Evolutionary conservation across 768 basidiomycete species (phyloP), one percentile per base, ranked within the genome.

Genomic region (Lactifluus subvellereus): DNA sequence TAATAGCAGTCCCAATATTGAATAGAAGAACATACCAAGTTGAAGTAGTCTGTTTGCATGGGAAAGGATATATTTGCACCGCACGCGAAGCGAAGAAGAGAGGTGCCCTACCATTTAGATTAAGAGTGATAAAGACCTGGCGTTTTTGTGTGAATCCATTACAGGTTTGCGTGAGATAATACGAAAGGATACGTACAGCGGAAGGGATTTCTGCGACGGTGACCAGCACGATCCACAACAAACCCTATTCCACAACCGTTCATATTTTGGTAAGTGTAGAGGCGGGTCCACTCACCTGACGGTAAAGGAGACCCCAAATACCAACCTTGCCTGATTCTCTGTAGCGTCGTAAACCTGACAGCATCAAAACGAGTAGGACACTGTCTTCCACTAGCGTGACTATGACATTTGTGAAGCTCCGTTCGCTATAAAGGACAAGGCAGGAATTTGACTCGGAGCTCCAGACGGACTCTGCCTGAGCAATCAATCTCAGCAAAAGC

Each of bases 291-390:
- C 55, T 42, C 20, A 1, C 4, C 40, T 4, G 7, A 43, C 18
- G 61, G 6, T 27, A 14, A 27, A 65, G 56, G 42, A 65, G 37
- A 22, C 64, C 49, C 64, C 64, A 65, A 50, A 65, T 48, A 18
- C 64, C 60, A 35, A 38, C 37, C 64, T 57, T 62, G 14, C 64
- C 61, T 27, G 55, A 33, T 14, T 62, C 49, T 27, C 51, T 43
- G 10, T 61, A 65, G 32, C 64, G 64, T 51, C 60, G 60, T 40
- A 65, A 40, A 53, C 64, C 64, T 6, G 43, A 13, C 9, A 62
- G 51, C 64, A 65, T 65, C 22, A 65, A 52, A 30, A 11, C 9
- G 18, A 65, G 64, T 14, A 65, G 38, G 27, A 65, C 13, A 0
- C 48, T 1, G 61, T 65, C 64, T 52, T 56, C 60, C 13, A 35